Percentiles rank a stretch among this genome's conserved stretches.
Evolutionary conservation across 768 basidiomycete genomes (phyloP).

Genomic region (Pisolithus marmoratus): DNA sequence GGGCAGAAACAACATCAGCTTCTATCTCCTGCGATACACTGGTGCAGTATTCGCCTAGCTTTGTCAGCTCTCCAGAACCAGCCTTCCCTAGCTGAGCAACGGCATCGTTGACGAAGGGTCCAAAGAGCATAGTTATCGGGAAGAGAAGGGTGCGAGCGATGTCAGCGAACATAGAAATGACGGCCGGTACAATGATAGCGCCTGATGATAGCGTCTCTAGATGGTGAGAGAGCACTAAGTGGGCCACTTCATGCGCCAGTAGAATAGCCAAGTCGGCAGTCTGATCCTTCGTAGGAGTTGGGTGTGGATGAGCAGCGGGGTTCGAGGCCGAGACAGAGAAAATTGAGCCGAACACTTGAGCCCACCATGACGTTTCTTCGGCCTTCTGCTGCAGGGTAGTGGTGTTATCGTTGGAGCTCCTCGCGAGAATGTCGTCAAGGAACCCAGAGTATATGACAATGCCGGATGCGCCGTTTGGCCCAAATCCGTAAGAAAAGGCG

Average conservation of each 20-base stretch:
- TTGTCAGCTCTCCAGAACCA: constrained; percentile 68
- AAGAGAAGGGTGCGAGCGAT: constrained; percentile 74
- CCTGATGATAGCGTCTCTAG: constrained; percentile 85
- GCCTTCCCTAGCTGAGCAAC: constrained; percentile 76
- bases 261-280: constrained; percentile 86
- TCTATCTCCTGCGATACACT: constrained; percentile 84
- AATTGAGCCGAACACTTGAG: constrained; percentile 42
- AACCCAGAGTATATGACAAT: constrained; percentile 95
- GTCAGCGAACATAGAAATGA: constrained; percentile 73
- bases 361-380: constrained; percentile 39
- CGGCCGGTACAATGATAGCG: constrained; percentile 75
- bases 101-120: constrained; percentile 94
- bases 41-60: constrained; percentile 70
- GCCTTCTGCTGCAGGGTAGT: constrained; percentile 10
- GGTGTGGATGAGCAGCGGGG: constrained; percentile 32
- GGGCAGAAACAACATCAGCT: constrained; percentile 83
- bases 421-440: constrained; percentile 75
- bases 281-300: constrained; percentile 70
- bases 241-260: constrained; percentile 89
- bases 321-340: constrained; percentile 26
- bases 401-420: constrained; percentile 27
- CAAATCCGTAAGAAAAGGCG: constrained; percentile 95
- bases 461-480: constrained; percentile 85
- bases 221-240: constrained; percentile 87
- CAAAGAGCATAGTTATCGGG: constrained; percentile 86